Conservation (phyloP, 441 rosid species). For the Eutrema salsugineum region DNA sequence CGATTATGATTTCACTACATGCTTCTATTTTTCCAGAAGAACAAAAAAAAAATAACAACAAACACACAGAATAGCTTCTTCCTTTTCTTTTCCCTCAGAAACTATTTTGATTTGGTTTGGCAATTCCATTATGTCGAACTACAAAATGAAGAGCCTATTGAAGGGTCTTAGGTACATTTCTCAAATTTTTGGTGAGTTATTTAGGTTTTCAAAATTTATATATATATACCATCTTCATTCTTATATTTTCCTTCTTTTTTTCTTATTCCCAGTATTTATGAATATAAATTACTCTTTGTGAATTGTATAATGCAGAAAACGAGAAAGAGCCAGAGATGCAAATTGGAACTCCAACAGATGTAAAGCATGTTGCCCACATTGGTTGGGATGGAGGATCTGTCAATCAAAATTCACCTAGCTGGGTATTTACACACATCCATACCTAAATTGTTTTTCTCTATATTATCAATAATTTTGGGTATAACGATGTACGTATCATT, state of each 20-base stretch:
- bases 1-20: background rate
- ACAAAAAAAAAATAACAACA: background rate
- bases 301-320: conserved; percentile 43
- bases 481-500: background rate
- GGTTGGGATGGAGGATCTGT: conserved; percentile 95
- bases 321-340: conserved; percentile 79
- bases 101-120: background rate
- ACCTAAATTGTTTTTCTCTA: background rate
- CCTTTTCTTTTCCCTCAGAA: background rate
- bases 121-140: conserved; percentile 42
- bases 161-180: conserved; percentile 82
- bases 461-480: background rate
- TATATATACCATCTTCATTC: background rate
- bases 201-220: too few relatives aligned
- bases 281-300: too few relatives aligned
- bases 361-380: conserved; percentile 93
- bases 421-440: conserved; percentile 46
- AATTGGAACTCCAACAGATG: conserved; percentile 89
- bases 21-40: background rate
- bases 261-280: background rate
- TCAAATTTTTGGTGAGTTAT: conserved; percentile 69
- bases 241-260: background rate
- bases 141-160: conserved; percentile 76
- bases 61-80: background rate
- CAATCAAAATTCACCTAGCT: conserved; percentile 51